These are phyloP conservation scores for Sordaria brevicollis DNA, from an alignment of 495 filamentous ascomycete genomes.

Conservation along the genomic window DNA sequence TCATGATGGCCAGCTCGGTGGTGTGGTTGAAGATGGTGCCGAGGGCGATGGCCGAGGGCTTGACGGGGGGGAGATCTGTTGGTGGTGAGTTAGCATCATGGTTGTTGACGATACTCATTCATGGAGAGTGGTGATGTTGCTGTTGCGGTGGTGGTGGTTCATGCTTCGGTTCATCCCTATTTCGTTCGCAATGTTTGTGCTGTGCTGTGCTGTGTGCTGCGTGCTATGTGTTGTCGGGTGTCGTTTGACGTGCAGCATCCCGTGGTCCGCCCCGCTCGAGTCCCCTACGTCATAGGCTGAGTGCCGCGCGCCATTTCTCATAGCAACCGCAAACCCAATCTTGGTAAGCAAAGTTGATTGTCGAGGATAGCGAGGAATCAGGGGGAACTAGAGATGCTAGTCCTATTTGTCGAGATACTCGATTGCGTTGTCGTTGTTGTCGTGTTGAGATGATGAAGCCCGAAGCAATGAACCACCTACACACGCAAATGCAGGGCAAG, in stretches of 20 bases:
- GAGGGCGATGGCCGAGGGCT: constrained; percentile 93
- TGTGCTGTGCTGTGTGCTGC: no score
- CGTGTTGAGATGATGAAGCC: background rate
- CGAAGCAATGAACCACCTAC: background rate
- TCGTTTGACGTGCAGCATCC: background rate
- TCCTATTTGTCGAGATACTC: background rate
- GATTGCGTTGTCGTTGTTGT: background rate
- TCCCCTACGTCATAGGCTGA: background rate
- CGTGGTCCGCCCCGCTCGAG: background rate
- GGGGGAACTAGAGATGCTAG: background rate
- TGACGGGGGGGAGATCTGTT: constrained; percentile 85
- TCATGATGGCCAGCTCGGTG: constrained; percentile 52
- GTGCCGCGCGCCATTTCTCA: background rate
- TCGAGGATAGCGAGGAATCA: background rate
- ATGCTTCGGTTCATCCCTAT: background rate
- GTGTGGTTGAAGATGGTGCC: constrained; percentile 92
- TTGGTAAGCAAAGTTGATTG: background rate
- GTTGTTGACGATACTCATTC: background rate
- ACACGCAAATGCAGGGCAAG: background rate
- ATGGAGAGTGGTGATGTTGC: background rate
- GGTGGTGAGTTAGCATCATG: background rate
- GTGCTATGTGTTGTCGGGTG: no score
- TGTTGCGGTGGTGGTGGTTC: background rate
- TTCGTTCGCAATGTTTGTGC: background rate
- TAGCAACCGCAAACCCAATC: background rate